Percentiles rank a stretch among this genome's conserved stretches.
Conservation (phyloP, 371 early-diverging fungal species). For the Coelomomyces lativittatus region DNA sequence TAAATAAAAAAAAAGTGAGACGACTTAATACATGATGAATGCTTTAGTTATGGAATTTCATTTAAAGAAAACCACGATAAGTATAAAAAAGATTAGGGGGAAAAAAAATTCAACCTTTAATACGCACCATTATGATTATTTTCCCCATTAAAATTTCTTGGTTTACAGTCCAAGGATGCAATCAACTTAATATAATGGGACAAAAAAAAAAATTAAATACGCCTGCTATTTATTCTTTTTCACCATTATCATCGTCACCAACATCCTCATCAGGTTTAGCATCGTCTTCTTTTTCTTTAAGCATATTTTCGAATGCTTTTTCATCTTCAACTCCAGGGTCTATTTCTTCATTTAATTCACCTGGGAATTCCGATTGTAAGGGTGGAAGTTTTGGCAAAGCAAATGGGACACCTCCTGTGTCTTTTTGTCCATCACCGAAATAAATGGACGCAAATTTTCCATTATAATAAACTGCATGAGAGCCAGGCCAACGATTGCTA, state of each 20-base stretch:
- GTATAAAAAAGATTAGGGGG: too few relatives aligned
- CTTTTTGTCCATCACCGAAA: conserved; percentile 29
- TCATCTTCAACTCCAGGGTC: conserved; percentile 30
- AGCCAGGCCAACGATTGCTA: conserved; percentile 34
- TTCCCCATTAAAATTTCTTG: too few relatives aligned
- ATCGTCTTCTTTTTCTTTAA: conserved; percentile 2
- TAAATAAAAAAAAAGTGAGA: too few relatives aligned
- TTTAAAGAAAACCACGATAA: too few relatives aligned
- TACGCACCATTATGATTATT: too few relatives aligned
- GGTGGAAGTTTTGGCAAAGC: conserved; percentile 9
- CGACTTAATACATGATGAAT: too few relatives aligned
- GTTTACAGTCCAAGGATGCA: too few relatives aligned
- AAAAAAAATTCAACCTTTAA: too few relatives aligned
- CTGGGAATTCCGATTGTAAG: conserved; percentile 14
- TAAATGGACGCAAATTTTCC: conserved; percentile 34
- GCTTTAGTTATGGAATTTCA: too few relatives aligned
- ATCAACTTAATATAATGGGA: too few relatives aligned
- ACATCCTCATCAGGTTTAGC: background rate
- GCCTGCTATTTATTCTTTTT: too few relatives aligned
- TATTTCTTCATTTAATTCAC: conserved; percentile 9
- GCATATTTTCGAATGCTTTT: conserved; percentile 12
- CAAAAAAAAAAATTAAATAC: too few relatives aligned
- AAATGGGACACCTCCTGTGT: conserved; percentile 5
- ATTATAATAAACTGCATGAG: conserved; percentile 18
- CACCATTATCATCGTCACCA: background rate